Percentiles rank a stretch among this genome's conserved stretches.
phyloP scores from a whole-genome alignment of 495 filamentous ascomycete genomes.

The Lasiosphaeris hirsuta region DNA sequence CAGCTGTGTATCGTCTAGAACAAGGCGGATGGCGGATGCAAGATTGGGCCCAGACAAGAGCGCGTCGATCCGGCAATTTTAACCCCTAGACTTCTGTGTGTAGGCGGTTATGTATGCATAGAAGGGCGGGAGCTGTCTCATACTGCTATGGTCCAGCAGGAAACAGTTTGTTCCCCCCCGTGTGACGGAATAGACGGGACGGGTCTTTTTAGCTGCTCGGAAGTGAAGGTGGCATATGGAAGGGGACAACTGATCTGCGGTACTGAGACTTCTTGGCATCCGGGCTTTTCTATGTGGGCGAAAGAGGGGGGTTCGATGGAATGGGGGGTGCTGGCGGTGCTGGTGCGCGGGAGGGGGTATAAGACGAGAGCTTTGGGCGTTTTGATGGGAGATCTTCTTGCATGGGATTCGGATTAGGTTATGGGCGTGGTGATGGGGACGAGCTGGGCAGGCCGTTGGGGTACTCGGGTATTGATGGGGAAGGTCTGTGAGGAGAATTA shows the following conservation, averaged over 20 bases:
- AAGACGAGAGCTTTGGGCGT: no score
- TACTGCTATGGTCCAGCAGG: neutral
- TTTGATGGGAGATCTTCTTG: no score
- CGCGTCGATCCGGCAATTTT: conserved; percentile 2
- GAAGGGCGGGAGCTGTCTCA: neutral
- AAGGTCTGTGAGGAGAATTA: no score
- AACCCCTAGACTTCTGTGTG: neutral
- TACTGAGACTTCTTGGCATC: neutral
- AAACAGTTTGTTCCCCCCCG: no score
- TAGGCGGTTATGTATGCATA: neutral
- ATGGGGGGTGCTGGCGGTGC: no score
- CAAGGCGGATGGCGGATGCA: neutral
- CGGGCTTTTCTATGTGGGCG: neutral
- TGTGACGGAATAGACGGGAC: no score
- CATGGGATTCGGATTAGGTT: no score
- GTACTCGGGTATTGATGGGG: no score
- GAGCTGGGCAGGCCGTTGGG: no score
- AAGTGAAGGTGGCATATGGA: neutral
- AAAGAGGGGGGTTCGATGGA: neutral
- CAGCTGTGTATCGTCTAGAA: neutral
- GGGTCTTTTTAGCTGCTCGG: no score
- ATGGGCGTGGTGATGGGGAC: no score
- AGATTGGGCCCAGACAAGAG: neutral
- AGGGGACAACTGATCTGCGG: neutral
- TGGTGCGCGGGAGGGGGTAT: no score